Evolutionary conservation across 1,139 yeast species (phyloP).

Genomic region (Yamadazyma epiphylla): DNA sequence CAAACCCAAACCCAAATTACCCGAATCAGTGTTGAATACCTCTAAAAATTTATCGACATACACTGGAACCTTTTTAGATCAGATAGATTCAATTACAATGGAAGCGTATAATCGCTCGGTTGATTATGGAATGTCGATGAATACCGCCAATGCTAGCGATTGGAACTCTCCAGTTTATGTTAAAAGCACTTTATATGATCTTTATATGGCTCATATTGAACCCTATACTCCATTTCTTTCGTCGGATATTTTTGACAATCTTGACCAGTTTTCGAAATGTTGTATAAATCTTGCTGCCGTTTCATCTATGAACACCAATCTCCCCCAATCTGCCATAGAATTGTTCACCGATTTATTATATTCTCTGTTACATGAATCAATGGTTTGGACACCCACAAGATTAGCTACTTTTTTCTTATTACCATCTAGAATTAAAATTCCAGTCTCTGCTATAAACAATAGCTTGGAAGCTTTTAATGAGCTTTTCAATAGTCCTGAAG

Average conservation of each 20-base stretch:
- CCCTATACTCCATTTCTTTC: slow-evolving; percentile 18
- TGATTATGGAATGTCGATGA: slow-evolving; percentile 1
- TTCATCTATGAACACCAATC: slow-evolving; percentile 10
- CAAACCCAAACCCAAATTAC: background rate
- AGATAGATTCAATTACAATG: slow-evolving; percentile 10
- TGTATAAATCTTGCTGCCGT: slow-evolving; percentile 17
- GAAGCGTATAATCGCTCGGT: slow-evolving; percentile 10
- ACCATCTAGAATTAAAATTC: slow-evolving; percentile 13
- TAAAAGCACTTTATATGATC: slow-evolving; percentile 5
- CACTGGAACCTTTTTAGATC: slow-evolving; percentile 16
- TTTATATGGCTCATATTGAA: slow-evolving; percentile 14
- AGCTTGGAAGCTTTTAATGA: slow-evolving; percentile 13
- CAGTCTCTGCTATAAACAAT: slow-evolving; percentile 6
- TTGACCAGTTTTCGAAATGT: slow-evolving; percentile 15
- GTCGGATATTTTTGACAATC: slow-evolving; percentile 10
- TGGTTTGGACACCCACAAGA: slow-evolving; percentile 14
- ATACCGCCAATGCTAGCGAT: background rate
- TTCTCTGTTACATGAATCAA: slow-evolving; percentile 5
- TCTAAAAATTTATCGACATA: slow-evolving; percentile 10
- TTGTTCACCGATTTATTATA: slow-evolving; percentile 11
- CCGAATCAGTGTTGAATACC: slow-evolving; percentile 3
- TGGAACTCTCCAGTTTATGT: too few species aligned
- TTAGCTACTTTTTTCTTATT: slow-evolving; percentile 17
- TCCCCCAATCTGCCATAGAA: slow-evolving; percentile 12
- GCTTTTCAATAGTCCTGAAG: slow-evolving; percentile 4